phyloP scores from a whole-genome alignment of 2,329 filamentous ascomycete species.

The Ceratocystis albifundus region DNA sequence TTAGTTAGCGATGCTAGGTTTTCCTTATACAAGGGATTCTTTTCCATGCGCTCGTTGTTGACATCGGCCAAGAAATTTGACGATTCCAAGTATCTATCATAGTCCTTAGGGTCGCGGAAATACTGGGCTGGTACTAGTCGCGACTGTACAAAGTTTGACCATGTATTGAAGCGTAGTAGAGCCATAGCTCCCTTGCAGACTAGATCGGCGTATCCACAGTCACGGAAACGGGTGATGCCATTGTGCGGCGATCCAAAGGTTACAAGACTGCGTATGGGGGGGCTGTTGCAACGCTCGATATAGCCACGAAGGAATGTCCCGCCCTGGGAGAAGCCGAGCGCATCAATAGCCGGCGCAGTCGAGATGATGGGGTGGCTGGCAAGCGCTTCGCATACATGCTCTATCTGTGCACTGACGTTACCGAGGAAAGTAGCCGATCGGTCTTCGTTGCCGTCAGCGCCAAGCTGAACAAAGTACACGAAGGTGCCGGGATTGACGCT shows the following conservation, averaged over 20 bases:
- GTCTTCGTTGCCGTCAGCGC: constrained; percentile 54
- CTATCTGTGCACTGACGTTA: constrained; percentile 71
- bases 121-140: constrained; percentile 89
- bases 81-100: constrained; percentile 61
- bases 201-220: constrained; percentile 61
- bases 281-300: constrained; percentile 71
- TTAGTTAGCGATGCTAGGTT: constrained; percentile 60
- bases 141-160: constrained; percentile 64
- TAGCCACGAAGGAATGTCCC: constrained; percentile 92
- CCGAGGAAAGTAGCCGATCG: constrained; percentile 80
- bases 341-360: constrained; percentile 73
- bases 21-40: constrained; percentile 62
- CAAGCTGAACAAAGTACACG: constrained; percentile 67
- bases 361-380: constrained; percentile 66
- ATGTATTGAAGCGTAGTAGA: constrained; percentile 67
- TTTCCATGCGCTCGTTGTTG: constrained; percentile 74
- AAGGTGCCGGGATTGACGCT: constrained; percentile 69
- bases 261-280: constrained; percentile 64
- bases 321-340: constrained; percentile 88
- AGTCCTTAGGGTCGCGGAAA: constrained; percentile 60
- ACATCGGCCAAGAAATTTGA: constrained; percentile 90
- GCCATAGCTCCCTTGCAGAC: constrained; percentile 71
- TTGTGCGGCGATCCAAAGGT: constrained; percentile 90
- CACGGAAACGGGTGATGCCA: constrained; percentile 73
- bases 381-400: constrained; percentile 65